phyloP scores from a whole-genome alignment of 1,139 yeast genomes.

The Barnettozyma hawaiiensis region DNA sequence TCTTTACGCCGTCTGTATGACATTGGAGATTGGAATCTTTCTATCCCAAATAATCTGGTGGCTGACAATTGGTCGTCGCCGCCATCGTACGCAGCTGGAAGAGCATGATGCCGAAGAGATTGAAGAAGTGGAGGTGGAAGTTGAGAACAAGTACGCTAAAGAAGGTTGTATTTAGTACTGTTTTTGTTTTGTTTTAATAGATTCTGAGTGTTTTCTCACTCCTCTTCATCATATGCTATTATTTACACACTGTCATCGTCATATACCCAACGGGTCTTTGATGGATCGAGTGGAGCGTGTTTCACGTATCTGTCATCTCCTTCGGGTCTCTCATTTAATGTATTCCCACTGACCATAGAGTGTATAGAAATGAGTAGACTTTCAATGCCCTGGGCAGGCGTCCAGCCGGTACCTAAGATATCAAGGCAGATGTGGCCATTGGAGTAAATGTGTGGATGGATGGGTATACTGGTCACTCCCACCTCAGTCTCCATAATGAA shows the following conservation, averaged over 20 bases:
- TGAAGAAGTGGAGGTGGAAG: slow-evolving; percentile 1
- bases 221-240: background rate
- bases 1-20: slow-evolving; percentile 66
- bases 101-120: slow-evolving; percentile 2
- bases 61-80: slow-evolving; percentile 22
- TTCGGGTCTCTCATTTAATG: slow-evolving; percentile 34
- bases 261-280: slow-evolving; percentile 41
- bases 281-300: slow-evolving; percentile 55
- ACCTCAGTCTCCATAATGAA: slow-evolving; percentile 32
- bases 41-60: slow-evolving; percentile 68
- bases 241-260: slow-evolving; percentile 48
- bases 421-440: slow-evolving; percentile 72
- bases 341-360: slow-evolving; percentile 55
- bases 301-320: slow-evolving; percentile 46
- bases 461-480: slow-evolving; percentile 37
- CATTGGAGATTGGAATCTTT: slow-evolving; percentile 73
- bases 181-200: too few relatives aligned
- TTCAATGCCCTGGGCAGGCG: slow-evolving; percentile 59
- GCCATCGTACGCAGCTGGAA: slow-evolving; percentile 14
- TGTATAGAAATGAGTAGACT: slow-evolving; percentile 55
- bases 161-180: background rate
- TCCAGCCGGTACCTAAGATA: slow-evolving; percentile 62
- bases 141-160: background rate
- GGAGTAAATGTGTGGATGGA: slow-evolving; percentile 68
- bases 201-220: background rate